These are phyloP conservation scores for Auriscalpium vulgare DNA, from an alignment of 768 basidiomycete genomes.

Conservation along the genomic window DNA sequence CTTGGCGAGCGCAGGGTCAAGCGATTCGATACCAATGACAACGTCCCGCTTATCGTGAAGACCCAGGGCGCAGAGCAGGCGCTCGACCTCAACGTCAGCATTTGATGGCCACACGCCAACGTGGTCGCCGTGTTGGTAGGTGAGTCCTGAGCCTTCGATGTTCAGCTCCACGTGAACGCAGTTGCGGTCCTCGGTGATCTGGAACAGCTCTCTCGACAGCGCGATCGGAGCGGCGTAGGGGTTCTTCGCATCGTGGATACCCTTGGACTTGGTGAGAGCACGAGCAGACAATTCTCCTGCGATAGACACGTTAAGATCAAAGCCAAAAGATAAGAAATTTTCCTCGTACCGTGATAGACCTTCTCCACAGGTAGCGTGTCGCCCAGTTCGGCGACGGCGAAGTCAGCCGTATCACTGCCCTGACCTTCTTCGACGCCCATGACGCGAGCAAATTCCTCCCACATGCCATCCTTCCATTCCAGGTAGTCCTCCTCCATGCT, in stretches of 20 bases:
- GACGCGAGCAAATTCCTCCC: constrained; percentile 75
- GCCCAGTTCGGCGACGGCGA: constrained; percentile 78
- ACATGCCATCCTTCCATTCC: constrained; percentile 98
- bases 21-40: constrained; percentile 89
- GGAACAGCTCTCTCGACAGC: constrained; percentile 78
- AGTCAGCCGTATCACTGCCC: constrained; percentile 91
- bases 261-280: constrained; percentile 86
- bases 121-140: constrained; percentile 99
- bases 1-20: constrained; percentile 95
- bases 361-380: constrained; percentile 59
- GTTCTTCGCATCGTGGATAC: constrained; percentile 97
- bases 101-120: constrained; percentile 97
- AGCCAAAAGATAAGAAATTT: neutral
- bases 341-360: constrained; percentile 75
- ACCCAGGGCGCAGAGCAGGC: constrained; percentile 81
- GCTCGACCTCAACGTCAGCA: constrained; percentile 84
- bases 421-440: constrained; percentile 94
- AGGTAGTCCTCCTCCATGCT: constrained; percentile 99
- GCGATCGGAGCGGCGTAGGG: constrained; percentile 84
- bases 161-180: constrained; percentile 93
- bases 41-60: constrained; percentile 73
- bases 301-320: constrained; percentile 9
- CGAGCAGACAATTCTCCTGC: constrained; percentile 91
- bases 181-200: constrained; percentile 64
- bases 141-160: constrained; percentile 91